Percentiles rank a stretch among this genome's conserved stretches.
Evolutionary conservation across 2,329 filamentous ascomycete genomes (phyloP).

Genomic region (Metarhizium robertsii): DNA sequence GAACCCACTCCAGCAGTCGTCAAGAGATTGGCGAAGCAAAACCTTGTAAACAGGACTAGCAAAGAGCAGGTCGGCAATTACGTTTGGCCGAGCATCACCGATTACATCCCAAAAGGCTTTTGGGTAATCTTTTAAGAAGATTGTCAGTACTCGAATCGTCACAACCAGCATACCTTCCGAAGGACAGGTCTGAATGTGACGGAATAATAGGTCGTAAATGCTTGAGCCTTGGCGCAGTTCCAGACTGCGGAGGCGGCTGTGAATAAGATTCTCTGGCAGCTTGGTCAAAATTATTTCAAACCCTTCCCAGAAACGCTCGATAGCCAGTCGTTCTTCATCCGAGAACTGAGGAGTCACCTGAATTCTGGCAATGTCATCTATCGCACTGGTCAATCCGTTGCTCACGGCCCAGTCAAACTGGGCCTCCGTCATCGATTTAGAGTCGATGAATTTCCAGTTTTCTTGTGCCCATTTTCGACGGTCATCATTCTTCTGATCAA

Average conservation of each 20-base stretch:
- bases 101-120: conserved; percentile 84
- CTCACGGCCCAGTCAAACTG: conserved; percentile 86
- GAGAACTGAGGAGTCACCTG: conserved; percentile 23
- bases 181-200: conserved; percentile 41
- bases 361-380: conserved; percentile 49
- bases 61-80: conserved; percentile 78
- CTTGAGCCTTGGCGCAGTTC: conserved; percentile 56
- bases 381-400: conserved; percentile 58
- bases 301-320: conserved; percentile 73
- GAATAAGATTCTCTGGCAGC: conserved; percentile 64
- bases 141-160: conserved; percentile 60
- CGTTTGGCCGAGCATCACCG: conserved; percentile 67
- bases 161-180: conserved; percentile 53
- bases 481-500: conserved; percentile 51
- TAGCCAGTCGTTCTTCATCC: conserved; percentile 30
- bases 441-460: conserved; percentile 40
- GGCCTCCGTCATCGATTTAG: conserved; percentile 50
- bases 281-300: conserved; percentile 64
- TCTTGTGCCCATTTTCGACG: conserved; percentile 28
- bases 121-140: conserved; percentile 65
- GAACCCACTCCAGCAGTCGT: conserved; percentile 28
- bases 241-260: conserved; percentile 68
- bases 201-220: conserved; percentile 54
- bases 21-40: conserved; percentile 53
- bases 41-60: conserved; percentile 56